Evolutionary conservation across 345 rosid genomes (phyloP), one percentile per base, ranked within the genome.

Genomic region (Eutrema heterophyllum): DNA sequence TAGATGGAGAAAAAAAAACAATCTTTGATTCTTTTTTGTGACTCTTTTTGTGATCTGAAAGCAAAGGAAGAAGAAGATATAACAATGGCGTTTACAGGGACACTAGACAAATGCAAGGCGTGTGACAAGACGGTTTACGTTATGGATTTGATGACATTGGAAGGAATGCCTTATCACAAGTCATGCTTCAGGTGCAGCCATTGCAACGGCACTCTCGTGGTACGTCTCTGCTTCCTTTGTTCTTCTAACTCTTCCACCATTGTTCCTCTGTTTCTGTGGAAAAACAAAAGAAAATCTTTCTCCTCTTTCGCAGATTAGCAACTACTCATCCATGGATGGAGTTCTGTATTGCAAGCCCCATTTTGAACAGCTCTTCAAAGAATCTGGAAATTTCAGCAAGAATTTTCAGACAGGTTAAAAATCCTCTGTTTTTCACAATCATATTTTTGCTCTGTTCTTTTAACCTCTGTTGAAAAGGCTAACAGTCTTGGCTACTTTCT

Each of bases 271-370:
- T 36, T 55, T 45, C n/a, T 60, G 32, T 26, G 41, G 16, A 5
- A 38, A 54, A 41, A 26, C 4, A 29, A 72, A 24, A 71, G 2
- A 50, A 2, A 24, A 32, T 32, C 0, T 49, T 51, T 67, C 7
- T 58, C 67, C 4, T 59, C 2, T 40, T 59, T 59, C 2, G 8
- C 66, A 94, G 98, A 94, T 94, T 84, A 87, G 95, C 83, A 89
- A 88, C 84, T 94, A 94, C 83, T 91, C 95, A 45, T 91, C 97
- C 65, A 94, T 94, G 97, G 98, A 94, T 79, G 98, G 97, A 65
- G 88, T 94, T 71, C 77, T 94, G 36, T 94, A 87, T 72, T 94
- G 98, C 89, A 94, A 81, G 86, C 15, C 95, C 64, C 98, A 94
- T 72, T 94, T 91, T 58, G 97, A 91, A 82, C 98, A 91, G 51